Evolutionary conservation across 495 filamentous ascomycete species (phyloP), one percentile per base, ranked within the genome.

Genomic region (Penicillium herquei): DNA sequence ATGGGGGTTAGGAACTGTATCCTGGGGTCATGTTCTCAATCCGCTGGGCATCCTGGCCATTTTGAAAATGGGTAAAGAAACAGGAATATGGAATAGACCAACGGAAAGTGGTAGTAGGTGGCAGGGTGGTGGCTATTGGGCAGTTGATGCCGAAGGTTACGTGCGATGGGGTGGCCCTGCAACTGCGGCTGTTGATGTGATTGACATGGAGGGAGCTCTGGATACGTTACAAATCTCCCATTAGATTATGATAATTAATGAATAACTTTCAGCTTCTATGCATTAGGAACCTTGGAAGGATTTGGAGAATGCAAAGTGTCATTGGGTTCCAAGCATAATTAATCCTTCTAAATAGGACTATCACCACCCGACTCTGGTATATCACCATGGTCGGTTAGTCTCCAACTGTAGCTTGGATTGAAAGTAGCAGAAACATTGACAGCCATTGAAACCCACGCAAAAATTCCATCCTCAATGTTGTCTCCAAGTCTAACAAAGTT

Each of bases 401-500:
- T 37, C n/a, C 45, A 47, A 12, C 35, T 42, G 31, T 57, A 42
- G 35, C 26, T 55, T 1, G 54, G 37, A 35, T 57, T 46, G 32
- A 57, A 54, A 39, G 35, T 61, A n/a, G 50, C 58, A 34, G 58
- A 57, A 2, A 51, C 34, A 35, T 84, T 74, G 49, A 84, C 68
- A 51, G 74, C 81, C 34, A 85, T 70, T 39, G 72, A 67, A 49
- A 84, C 73, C 76, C 77, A 84, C 0, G 66, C 78, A 12, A 84
- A 70, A 9, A 85, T 54, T 17, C 83, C 82, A 43, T 82, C 81
- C 7, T 59, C 56, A 7, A 84, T 54, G 17, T 46, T 63, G 18
- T 81, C 77, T 9, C 83, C 83, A n/a, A 88, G 77, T 17, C 70
- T 69, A 14, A 75, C 71, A 56, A 81, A 86, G 53, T 84, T 70